Evolutionary conservation across 805 yeast genomes (phyloP).

Genomic region (Yamadazyma philogaea): DNA sequence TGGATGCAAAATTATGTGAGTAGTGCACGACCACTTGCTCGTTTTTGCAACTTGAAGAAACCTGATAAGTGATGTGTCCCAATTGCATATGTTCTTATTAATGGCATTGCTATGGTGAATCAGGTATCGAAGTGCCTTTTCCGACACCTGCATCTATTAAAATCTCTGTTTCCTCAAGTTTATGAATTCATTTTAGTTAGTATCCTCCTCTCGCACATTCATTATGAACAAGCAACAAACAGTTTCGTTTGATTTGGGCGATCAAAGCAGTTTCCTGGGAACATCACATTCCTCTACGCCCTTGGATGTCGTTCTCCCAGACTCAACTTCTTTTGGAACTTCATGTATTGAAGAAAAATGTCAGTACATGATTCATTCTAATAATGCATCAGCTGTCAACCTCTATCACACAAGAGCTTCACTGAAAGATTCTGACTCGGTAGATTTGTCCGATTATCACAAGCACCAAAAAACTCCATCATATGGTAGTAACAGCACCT

Average conservation of each 20-base stretch:
- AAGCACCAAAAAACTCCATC: not conserved
- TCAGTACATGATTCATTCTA: not conserved
- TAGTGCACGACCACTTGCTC: not conserved
- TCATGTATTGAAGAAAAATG: not conserved
- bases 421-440: not conserved
- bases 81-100: no score
- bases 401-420: not conserved
- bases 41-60: not conserved
- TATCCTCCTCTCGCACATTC: not conserved
- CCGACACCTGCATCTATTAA: not conserved
- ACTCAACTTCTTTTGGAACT: not conserved
- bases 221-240: not conserved
- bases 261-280: not conserved
- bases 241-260: not conserved
- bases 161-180: not conserved
- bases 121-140: not conserved
- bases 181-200: not conserved
- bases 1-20: constrained; percentile 6
- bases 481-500: not conserved
- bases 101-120: no score
- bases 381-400: not conserved
- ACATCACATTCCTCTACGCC: not conserved
- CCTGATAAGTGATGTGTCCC: no score
- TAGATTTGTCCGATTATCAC: constrained; percentile 1
- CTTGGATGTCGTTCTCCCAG: not conserved